Percentiles rank a stretch among this genome's conserved stretches.
Conservation (phyloP, 768 basidiomycete species). For the Cyathus striatus region DNA sequence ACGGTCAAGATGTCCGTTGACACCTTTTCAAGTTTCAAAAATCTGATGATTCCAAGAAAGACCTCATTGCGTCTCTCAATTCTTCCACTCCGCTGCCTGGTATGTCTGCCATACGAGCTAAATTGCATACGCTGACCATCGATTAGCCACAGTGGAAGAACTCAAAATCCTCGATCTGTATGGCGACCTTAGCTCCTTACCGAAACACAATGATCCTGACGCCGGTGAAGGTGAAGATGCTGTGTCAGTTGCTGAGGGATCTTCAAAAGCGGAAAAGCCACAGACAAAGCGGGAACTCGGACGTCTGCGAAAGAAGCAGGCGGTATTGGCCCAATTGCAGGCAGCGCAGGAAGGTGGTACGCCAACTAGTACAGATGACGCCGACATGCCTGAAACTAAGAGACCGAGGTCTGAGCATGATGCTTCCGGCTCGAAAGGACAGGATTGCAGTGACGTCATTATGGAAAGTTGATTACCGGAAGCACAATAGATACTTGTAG, state of each 20-base stretch:
- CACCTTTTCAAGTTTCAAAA: no score
- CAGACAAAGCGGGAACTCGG: conserved; percentile 43
- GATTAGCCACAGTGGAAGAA: conserved; percentile 43
- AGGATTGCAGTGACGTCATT: conserved; percentile 14
- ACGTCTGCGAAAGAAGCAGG: conserved; percentile 44
- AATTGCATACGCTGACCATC: no score
- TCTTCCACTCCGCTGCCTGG: conserved; percentile 39
- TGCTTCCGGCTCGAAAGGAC: no score
- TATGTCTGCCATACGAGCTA: no score
- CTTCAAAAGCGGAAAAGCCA: conserved; percentile 12
- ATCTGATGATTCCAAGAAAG: no score
- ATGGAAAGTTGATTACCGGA: no score
- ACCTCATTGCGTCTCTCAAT: not conserved
- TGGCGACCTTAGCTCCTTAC: conserved; percentile 46
- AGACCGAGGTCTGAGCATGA: conserved; percentile 25
- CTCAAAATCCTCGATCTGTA: conserved; percentile 58
- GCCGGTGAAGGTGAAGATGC: conserved; percentile 1
- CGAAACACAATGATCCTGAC: conserved; percentile 45
- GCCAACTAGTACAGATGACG: conserved; percentile 7
- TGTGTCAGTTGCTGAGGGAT: not conserved
- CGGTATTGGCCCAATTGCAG: conserved; percentile 25
- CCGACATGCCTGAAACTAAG: conserved; percentile 29
- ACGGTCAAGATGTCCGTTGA: not conserved
- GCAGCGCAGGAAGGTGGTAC: conserved; percentile 17
- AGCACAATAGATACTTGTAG: not conserved